These are phyloP conservation scores for Paramecium primaurelia DNA, from an alignment of 73 alveolate species.

Conservation along the genomic window DNA sequence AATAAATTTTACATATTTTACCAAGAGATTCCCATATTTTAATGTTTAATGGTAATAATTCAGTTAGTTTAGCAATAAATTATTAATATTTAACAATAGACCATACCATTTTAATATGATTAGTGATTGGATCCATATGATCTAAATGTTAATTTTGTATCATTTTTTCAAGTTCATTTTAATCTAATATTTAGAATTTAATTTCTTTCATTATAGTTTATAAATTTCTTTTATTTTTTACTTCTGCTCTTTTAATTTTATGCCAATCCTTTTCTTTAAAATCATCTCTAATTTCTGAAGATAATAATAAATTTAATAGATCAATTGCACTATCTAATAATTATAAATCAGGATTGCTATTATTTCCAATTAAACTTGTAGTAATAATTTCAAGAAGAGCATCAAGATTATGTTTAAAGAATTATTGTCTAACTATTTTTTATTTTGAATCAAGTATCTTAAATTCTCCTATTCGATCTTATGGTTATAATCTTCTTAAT, in stretches of 20 bases:
- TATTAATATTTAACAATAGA: neutral
- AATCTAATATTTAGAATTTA: neutral
- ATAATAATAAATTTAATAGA: neutral
- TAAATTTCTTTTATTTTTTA: neutral
- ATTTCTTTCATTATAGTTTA: neutral
- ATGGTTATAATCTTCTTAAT: neutral
- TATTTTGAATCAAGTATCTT: neutral
- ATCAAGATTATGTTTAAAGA: neutral
- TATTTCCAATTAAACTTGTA: neutral
- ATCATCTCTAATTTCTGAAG: neutral
- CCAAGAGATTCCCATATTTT: conserved; percentile 6
- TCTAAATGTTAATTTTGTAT: neutral
- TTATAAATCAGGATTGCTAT: neutral
- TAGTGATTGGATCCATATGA: neutral
- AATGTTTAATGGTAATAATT: neutral
- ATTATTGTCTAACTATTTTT: neutral
- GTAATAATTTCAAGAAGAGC: neutral
- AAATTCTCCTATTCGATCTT: neutral
- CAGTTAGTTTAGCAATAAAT: neutral
- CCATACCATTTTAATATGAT: neutral
- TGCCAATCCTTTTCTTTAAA: conserved; percentile 6
- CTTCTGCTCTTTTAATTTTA: neutral
- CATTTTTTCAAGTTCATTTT: neutral
- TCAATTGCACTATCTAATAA: neutral
- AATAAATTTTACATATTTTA: neutral